Base-by-base conservation (phyloP, 2,329 filamentous ascomycete species). In the Aureobasidium sp. region DNA sequence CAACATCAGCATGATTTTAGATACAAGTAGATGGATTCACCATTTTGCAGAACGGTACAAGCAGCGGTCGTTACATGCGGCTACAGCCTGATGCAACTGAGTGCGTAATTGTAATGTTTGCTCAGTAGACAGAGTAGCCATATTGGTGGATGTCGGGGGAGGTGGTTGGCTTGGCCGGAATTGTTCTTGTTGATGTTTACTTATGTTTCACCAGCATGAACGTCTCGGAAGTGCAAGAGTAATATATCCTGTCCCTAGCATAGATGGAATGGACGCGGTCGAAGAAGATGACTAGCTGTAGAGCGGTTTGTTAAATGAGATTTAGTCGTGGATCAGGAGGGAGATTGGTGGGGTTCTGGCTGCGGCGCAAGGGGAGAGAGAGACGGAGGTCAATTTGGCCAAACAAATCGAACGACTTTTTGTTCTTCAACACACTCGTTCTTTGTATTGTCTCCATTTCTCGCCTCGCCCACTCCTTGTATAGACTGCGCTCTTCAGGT, bases 31-130 rank as follows among this genome's bases (percentile, higher is more conserved):
- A 73, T 15, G 24, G 29, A 63, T 70, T 40, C 70, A 96, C 94
- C 94, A 99, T 85, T 97, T 97, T 31, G 94, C 88, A 7, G 93
- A 94, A 70, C 97, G 92, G 71, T 97, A 97, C 14, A 99, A 82
- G 74, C 94, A 96, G 73, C 94, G 82, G 73, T 99, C 94, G 1
- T 91, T 96, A 77, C 92, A 97, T 72, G 91, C 91, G 27, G 94
- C 82, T 3, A 94, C 87, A 33, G 93, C 91, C 70, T 91, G 88
- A 73, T 96, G 90, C 47, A 97, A 81, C 37, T 90, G 85, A 40
- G 81, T 82, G 70, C 88, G 85, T 64, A 95, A 79, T 70, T 91
- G 87, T 56, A 75, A 73, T 62, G 73, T 71, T 50, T 81, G 77
- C 57, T 74, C 72, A 60, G 66, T 68, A 33, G 77, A 75, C 27